Evolutionary conservation across 106 monocot genomes (phyloP), one percentile per base, ranked within the genome.

Genomic region (Narthecium ossifragum): DNA sequence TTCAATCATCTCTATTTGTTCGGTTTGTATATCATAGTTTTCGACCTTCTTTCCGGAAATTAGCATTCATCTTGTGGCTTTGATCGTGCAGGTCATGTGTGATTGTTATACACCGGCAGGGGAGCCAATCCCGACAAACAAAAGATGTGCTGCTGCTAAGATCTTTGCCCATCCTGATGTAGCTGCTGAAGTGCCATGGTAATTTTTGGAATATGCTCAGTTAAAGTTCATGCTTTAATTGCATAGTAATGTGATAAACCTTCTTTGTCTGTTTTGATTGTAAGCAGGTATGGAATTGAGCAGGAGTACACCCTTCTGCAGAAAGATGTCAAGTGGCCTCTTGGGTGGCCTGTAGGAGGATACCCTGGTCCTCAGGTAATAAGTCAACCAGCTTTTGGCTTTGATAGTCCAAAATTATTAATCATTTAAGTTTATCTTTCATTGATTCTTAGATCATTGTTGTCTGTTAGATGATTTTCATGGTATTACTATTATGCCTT

Each of bases 231-330:
- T 32, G 7, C n/a, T 38, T 36, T 13, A 41, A 32, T 41, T 26
- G 13, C 23, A 15, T 51, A 6, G 7, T 40, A 34, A 25, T 40
- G 9, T 20, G n/a, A n/a, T n/a, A n/a, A n/a, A n/a, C n/a, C n/a
- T n/a, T 23, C 15, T 23, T 20, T 11, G 1, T 7, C 3, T 48
- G 40, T 45, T 60, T 12, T 41, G 2, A 18, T 26, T 14, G 24
- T 31, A 20, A 22, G 52, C 51, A 90, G 90, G 90, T 90, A 63
- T 70, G 90, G 90, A 3, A 55, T 90, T 15, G 90, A 90, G 68
- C 91, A 91, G 54, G 91, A 86, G 71, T 91, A 83, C 58, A 86
- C 91, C 20, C 86, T 91, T 18, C 79, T 91, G 18, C 91, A 83
- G 67, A 86, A 83, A 39, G 83, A 83, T 65, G 72, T 80, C 33